phyloP scores from a whole-genome alignment of 2,329 filamentous ascomycete species.

The Fusarium pseudocircinatum region DNA sequence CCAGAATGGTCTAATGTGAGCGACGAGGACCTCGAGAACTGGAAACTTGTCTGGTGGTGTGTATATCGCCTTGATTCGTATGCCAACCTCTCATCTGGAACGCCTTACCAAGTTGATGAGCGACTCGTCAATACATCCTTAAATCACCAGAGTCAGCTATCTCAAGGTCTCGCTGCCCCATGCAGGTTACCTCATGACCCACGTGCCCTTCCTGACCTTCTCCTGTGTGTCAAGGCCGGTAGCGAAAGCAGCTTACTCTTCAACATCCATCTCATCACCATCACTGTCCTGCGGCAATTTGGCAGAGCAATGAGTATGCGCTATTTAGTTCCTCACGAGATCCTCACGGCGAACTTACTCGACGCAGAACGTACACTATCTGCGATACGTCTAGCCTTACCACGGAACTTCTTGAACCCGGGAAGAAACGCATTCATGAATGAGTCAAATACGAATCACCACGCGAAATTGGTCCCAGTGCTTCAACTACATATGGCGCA shows the following conservation, averaged over 20 bases:
- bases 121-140: background rate
- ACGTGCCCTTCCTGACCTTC: background rate
- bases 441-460: background rate
- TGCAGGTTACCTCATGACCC: background rate
- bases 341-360: background rate
- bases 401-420: background rate
- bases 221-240: background rate
- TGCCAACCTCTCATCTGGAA: background rate
- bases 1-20: background rate
- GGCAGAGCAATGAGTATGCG: background rate
- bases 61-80: background rate
- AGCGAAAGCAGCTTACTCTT: background rate
- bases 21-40: background rate
- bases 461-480: background rate
- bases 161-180: background rate
- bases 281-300: background rate
- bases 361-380: background rate
- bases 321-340: background rate
- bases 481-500: background rate
- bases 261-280: background rate
- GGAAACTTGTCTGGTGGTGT: background rate
- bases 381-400: background rate
- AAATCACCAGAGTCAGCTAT: background rate
- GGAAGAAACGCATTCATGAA: background rate
- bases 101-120: background rate